phyloP scores from a whole-genome alignment of 305 asterid species.

The Coffea humblotiana region DNA sequence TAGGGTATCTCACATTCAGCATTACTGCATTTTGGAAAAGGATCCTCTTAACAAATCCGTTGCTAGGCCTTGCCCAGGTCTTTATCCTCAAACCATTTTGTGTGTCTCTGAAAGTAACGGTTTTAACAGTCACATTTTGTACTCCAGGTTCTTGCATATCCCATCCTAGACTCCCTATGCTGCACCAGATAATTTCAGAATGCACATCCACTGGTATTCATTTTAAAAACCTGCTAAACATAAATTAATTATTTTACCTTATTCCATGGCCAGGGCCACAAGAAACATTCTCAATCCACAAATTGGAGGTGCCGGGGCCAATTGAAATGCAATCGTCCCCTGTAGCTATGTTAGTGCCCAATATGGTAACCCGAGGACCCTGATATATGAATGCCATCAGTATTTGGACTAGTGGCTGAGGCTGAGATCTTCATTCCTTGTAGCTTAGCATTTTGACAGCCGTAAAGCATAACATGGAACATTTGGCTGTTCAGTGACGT shows the following conservation, averaged over 20 bases:
- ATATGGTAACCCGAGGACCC: constrained; percentile 5
- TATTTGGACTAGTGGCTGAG: constrained; percentile 13
- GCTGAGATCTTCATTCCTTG: constrained; percentile 13
- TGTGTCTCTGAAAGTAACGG: constrained; percentile 1
- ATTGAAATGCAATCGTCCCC: constrained; percentile 26
- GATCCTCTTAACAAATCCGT: constrained; percentile 12
- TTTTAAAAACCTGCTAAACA: not conserved
- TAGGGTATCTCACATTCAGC: constrained; percentile 17
- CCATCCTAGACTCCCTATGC: constrained; percentile 24
- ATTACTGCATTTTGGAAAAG: constrained; percentile 17
- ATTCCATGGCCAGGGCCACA: constrained; percentile 26
- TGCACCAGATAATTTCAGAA: not conserved
- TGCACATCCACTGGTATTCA: not conserved
- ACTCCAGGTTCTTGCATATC: constrained; percentile 12
- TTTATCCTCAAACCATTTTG: constrained; percentile 23
- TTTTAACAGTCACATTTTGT: constrained; percentile 19
- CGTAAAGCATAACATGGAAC: constrained; percentile 13
- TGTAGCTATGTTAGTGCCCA: not conserved
- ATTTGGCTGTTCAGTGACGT: constrained; percentile 18
- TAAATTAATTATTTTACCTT: not conserved
- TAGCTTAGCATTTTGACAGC: constrained; percentile 1
- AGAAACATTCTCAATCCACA: constrained; percentile 7
- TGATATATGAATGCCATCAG: constrained; percentile 19
- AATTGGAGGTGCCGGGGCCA: constrained; percentile 16
- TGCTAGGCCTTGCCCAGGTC: constrained; percentile 16